A percentile compares a stretch with the other conserved stretches of the same genome.
Evolutionary conservation across 441 rosid species (phyloP).

Genomic region (Raphanus hybrid): DNA sequence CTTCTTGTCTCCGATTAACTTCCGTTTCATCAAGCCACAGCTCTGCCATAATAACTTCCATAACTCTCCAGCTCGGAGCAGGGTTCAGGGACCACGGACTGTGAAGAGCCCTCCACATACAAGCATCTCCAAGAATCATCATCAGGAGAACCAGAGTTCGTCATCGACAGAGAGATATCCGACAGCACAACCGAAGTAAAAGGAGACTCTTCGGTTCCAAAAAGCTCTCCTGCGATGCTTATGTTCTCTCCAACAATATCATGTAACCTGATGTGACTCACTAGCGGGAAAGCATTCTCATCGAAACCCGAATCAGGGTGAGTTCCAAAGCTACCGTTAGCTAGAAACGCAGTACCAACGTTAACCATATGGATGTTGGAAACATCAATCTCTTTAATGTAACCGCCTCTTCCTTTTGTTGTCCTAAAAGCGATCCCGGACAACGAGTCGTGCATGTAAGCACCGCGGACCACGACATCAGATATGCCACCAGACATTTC

Average conservation of each 20-base stretch:
- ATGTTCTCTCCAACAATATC: constrained; percentile 48
- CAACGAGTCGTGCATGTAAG: constrained; percentile 31
- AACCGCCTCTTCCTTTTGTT: constrained; percentile 52
- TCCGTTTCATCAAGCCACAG: constrained; percentile 30
- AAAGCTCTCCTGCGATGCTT: constrained; percentile 41
- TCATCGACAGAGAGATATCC: constrained; percentile 46
- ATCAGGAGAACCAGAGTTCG: constrained; percentile 20
- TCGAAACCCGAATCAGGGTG: constrained; percentile 48
- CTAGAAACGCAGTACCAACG: constrained; percentile 39
- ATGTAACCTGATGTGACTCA: constrained; percentile 45
- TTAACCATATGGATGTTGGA: constrained; percentile 41
- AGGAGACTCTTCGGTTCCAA: constrained; percentile 48
- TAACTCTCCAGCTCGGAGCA: constrained; percentile 45
- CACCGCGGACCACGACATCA: constrained; percentile 33
- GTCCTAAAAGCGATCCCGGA: constrained; percentile 49
- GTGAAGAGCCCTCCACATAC: constrained; percentile 45
- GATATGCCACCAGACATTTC: constrained; percentile 57
- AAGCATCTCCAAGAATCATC: constrained; percentile 48
- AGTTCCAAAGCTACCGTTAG: constrained; percentile 41
- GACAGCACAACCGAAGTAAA: constrained; percentile 45
- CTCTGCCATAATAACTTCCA: constrained; percentile 21
- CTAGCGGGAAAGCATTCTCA: constrained; percentile 40
- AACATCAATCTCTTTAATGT: constrained; percentile 42
- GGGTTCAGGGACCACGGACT: constrained; percentile 46
- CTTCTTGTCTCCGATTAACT: neutral